A percentile compares a stretch with the other conserved stretches of the same genome.
These are phyloP conservation scores for Vachellia pachyceras DNA, from an alignment of 306 rosid species.

Conservation along the genomic window DNA sequence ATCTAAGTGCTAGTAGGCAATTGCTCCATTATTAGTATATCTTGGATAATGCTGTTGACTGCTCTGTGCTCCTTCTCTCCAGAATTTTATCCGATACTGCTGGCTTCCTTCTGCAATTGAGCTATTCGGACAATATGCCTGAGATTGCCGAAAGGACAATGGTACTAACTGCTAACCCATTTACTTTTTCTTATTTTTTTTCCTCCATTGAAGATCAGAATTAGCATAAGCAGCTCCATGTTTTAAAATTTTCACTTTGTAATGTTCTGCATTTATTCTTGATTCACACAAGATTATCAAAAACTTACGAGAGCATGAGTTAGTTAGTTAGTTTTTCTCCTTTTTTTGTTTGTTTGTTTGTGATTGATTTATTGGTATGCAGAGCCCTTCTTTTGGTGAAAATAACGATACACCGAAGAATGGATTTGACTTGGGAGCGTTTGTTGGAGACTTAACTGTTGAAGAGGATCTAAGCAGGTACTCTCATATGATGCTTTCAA, in stretches of 20 bases:
- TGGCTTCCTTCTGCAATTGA: background rate
- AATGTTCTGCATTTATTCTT: background rate
- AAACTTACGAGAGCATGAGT: background rate
- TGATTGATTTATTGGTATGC: constrained; percentile 25
- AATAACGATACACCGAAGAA: constrained; percentile 48
- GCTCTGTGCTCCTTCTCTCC: background rate
- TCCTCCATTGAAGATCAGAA: background rate
- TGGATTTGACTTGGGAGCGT: constrained; percentile 75
- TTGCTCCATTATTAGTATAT: background rate
- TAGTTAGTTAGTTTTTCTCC: background rate
- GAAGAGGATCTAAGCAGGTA: constrained; percentile 86
- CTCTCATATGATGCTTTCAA: background rate
- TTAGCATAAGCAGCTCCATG: background rate
- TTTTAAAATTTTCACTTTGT: background rate
- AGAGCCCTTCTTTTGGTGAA: constrained; percentile 54
- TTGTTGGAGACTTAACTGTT: constrained; percentile 77
- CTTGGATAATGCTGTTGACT: constrained; percentile 9
- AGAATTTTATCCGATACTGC: background rate
- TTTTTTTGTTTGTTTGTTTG: background rate
- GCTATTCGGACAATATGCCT: constrained; percentile 40
- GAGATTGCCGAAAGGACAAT: constrained; percentile 39
- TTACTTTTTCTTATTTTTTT: background rate
- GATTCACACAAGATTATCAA: background rate
- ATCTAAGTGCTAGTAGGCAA: background rate
- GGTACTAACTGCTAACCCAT: constrained; percentile 25